Base-by-base conservation (phyloP, 176 grass and related monocot species). In the Avena insularis region DNA sequence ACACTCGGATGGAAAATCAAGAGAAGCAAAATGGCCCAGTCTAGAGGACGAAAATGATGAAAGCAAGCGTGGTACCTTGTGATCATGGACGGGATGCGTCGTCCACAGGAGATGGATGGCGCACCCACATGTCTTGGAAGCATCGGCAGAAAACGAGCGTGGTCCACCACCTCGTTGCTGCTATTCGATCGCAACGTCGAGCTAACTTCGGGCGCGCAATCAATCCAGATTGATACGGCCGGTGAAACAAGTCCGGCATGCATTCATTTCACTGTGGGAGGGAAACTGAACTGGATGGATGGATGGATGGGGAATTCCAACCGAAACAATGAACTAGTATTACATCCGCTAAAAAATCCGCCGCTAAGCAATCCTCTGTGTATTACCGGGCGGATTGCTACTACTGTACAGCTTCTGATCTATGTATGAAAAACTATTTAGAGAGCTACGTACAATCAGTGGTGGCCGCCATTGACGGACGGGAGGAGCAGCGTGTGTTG, bases 401-500 rank as follows among this genome's bases (percentile, higher is more conserved):
- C 23, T 21, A 56, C 48, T 57, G 50, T 71, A 71, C 81, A 69
- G 49, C 65, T 27, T 82, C 65, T 82, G 63, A 82, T 82, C 79
- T 51, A 54, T 9, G 45, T 23, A 75, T 76, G 23, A 9, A 16
- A 6, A n/a, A 9, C 23, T 46, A 70, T 19, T 40, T 43, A 43
- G 40, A 4, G 16, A 6, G 12, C 27, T 54, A 69, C 47, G 15
- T 71, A 71, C 66, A 83, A 67, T 59, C 81, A 43, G 8, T 35
- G 49, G 0, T 15, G 14, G 43, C 48, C 48, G 81, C 82, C 68
- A 73, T 60, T 60, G 53, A 46, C 70, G 5, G 48, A 27, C 6
- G 4, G 15, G 14, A 16, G 65, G 27, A 8, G 61, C 2, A 33
- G 62, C 25, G 6, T 2, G 47, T 54, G 16, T 35, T 47, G 10